Percentiles rank a stretch among this genome's conserved stretches.
Evolutionary conservation across 805 yeast species (phyloP).

Genomic region (Zygotorulaspora florentina): DNA sequence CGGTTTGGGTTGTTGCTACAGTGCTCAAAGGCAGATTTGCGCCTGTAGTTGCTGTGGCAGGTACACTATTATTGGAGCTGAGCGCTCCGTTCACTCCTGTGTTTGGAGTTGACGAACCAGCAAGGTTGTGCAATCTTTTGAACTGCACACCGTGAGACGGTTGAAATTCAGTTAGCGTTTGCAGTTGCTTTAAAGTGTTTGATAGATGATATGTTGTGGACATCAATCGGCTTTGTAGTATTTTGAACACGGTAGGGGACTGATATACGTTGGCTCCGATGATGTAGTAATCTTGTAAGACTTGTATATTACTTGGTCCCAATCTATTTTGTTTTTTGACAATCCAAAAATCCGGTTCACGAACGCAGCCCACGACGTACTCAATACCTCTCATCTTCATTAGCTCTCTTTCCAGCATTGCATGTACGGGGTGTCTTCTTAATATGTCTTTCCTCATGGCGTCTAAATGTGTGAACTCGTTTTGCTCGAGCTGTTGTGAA

Average conservation of each 20-base stretch:
- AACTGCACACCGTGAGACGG: conserved; percentile 52
- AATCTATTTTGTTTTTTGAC: conserved; percentile 74
- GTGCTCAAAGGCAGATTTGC: conserved; percentile 11
- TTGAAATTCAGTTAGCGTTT: conserved; percentile 49
- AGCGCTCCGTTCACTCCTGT: conserved; percentile 6
- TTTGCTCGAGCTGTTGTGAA: conserved; percentile 7
- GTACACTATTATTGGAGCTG: conserved; percentile 13
- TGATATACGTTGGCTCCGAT: conserved; percentile 90
- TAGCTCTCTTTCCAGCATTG: conserved; percentile 52
- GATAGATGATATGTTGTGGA: conserved; percentile 43
- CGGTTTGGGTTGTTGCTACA: conserved; percentile 15
- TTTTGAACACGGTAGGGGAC: conserved; percentile 73
- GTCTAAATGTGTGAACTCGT: conserved; percentile 23
- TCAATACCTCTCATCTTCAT: conserved; percentile 81
- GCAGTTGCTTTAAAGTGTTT: conserved; percentile 45
- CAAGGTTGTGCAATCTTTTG: conserved; percentile 12
- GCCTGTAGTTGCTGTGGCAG: conserved; percentile 12
- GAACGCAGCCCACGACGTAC: conserved; percentile 64
- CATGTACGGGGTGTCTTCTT: conserved; percentile 29
- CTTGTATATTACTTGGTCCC: conserved; percentile 38
- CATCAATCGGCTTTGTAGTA: conserved; percentile 66
- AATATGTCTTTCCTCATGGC: conserved; percentile 25
- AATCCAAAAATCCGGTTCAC: conserved; percentile 93
- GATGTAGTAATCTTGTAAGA: conserved; percentile 74
- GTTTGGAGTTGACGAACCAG: conserved; percentile 3